Base-by-base conservation (phyloP, 768 basidiomycete genomes). In the Suillus lakei region DNA sequence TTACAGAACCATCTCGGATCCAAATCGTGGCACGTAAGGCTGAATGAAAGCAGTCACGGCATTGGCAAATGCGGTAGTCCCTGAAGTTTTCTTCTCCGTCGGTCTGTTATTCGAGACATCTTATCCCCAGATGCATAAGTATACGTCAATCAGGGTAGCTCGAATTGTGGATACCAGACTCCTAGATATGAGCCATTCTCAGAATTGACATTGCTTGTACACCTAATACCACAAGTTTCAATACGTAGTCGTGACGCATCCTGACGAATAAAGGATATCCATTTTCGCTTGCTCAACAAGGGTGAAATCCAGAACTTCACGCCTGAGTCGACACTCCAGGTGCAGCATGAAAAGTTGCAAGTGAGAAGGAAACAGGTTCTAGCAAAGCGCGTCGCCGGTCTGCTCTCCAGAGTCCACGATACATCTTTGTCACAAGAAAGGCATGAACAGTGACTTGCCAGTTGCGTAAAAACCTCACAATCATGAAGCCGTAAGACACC, bases 391-490 rank as follows among this genome's bases (percentile, higher is more conserved):
- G 38, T 39, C 26, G 58, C 38, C 10, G 26, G 10, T 26, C 26
- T 12, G 38, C 26, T 41, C 9, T 59, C 58, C 58, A 59, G 38
- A 59, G 58, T 59, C 26, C 58, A 21, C 38, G 58, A 59, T 41
- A 41, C 58, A 59, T 39, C 58, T 41, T 59, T 12, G 38, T 59
- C 18, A 59, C 58, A 28, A 59, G 58, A 41, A 59, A 59, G 58
- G 58, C 58, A 21, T 59, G 58, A 21, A 59, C 38, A 18, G 38
- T 41, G 9, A 28, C 58, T 59, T 59, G 58, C 58, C 58, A 59
- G 58, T 39, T 41, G 38, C 38, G 38, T 59, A 59, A 18, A 41
- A 59, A 59, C 38, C 26, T 59, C 58, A 18, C 58, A 59, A 59
- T 28, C 58, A 59, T 59, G 38, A 59, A 59, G 18, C 58, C 26